Base-by-base conservation (phyloP, 2,329 filamentous ascomycete species). In the Pseudocercospora macadamiae region DNA sequence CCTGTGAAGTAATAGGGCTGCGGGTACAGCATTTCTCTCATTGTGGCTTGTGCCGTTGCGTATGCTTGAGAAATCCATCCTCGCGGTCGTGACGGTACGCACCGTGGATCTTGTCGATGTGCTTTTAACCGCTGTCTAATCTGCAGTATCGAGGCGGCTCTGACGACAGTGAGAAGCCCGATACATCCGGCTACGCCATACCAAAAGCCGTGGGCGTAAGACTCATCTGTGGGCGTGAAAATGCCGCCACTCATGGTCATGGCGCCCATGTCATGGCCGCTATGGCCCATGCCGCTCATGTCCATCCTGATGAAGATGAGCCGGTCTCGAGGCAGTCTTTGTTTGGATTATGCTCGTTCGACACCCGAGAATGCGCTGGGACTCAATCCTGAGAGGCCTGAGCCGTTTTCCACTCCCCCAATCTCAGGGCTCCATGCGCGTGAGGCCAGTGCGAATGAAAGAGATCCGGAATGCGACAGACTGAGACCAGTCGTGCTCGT, bases 1-100 rank as follows among this genome's bases (percentile, higher is more conserved):
- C 70, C 70, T 2, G 66, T 69, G 64, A 71, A 72, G 39, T 65
- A 65, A 4, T 70, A 21, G 0, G 70, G 70, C 45, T 72, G 70
- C 14, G 70, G 61, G 32, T 71, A 71, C 2, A 65, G 48, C 30
- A 67, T 54, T 56, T 72, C 70, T 58, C 70, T 54, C 6, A 58
- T 51, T 3, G 61, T 58, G 14, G 70, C 69, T 1, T 62, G 69
- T 4, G 60, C 56, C 14, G 70, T 71, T 2, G 70, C 70, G 37
- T 62, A 70, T n/a, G 64, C 44, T 51, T 68, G 69, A 3, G 64
- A 62, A 6, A 68, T n/a, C 19, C 36, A 49, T 26, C 59, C 60
- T 32, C 44, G 39, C 10, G 70, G 70, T 53, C 67, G 57, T 23
- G 68, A 69, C 18, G 69, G 64, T 9, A 67, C 59, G 37, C 45